Percentiles rank a stretch among this genome's conserved stretches.
Evolutionary conservation across 352 stramenopile genomes (phyloP).

Genomic region (Phytophthora sp.): DNA sequence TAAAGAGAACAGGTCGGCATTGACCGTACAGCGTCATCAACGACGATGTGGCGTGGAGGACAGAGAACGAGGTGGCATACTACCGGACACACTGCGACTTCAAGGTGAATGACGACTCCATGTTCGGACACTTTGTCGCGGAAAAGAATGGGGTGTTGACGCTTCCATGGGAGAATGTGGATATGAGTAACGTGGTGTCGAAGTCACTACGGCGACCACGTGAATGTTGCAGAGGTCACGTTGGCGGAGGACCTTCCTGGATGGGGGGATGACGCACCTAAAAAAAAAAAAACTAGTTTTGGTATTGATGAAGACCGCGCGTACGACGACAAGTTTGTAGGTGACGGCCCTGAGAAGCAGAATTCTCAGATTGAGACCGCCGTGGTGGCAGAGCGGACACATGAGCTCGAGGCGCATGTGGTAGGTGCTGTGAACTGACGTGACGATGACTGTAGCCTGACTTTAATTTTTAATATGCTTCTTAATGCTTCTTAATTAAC

Average conservation of each 20-base stretch:
- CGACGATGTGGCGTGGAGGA: not conserved
- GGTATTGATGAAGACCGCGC: conserved; percentile 5
- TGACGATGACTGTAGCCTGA: not conserved
- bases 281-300: no score
- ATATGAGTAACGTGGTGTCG: conserved; percentile 51
- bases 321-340: conserved; percentile 8
- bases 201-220: conserved; percentile 38
- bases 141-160: conserved; percentile 31
- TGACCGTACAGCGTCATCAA: conserved; percentile 36
- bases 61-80: conserved; percentile 25
- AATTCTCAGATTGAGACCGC: conserved; percentile 18
- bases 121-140: conserved; percentile 43
- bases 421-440: conserved; percentile 36
- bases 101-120: not conserved
- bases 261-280: conserved; percentile 26
- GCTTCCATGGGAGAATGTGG: conserved; percentile 53
- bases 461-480: not conserved
- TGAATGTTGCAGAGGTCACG: conserved; percentile 28
- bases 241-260: conserved; percentile 22
- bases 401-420: conserved; percentile 48
- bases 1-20: not conserved
- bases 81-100: conserved; percentile 44
- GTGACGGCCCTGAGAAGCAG: conserved; percentile 9
- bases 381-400: conserved; percentile 28
- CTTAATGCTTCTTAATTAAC: not conserved